A percentile compares a stretch with the other conserved stretches of the same genome.
Conservation (phyloP, 192 early-diverging fungal genomes). For the Umbelopsis isabellina region DNA sequence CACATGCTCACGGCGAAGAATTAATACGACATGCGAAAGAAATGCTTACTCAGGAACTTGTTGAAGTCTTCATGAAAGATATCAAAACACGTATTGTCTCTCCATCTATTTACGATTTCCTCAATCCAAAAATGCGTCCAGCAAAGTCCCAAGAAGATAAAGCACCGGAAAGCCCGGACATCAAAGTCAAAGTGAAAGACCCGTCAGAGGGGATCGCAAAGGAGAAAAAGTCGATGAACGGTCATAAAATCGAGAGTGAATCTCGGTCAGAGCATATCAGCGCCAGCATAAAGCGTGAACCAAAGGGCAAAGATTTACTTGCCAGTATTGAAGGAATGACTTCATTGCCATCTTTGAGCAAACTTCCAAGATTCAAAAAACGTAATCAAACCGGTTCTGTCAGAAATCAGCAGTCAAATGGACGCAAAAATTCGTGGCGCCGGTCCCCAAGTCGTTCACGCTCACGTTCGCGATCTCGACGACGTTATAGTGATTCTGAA, state of each 20-base stretch:
- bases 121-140: conserved; percentile 39
- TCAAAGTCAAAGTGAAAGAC: background rate
- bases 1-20: conserved; percentile 9
- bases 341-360: conserved; percentile 26
- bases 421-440: conserved; percentile 6
- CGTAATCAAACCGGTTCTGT: conserved; percentile 9
- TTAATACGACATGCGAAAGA: conserved; percentile 44
- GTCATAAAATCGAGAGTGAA: background rate
- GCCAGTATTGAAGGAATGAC: conserved; percentile 8
- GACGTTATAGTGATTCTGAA: background rate
- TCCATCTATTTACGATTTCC: conserved; percentile 55
- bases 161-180: conserved; percentile 14
- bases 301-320: background rate
- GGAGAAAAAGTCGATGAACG: background rate
- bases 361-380: conserved; percentile 52
- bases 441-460: background rate
- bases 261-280: background rate
- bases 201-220: background rate
- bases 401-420: background rate
- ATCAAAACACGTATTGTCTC: conserved; percentile 52
- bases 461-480: background rate
- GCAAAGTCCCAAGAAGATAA: conserved; percentile 31
- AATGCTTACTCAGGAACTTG: conserved; percentile 50
- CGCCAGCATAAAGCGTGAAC: background rate
- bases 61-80: conserved; percentile 58